Conservation (phyloP, 192 early-diverging fungal genomes). For the Chytriomyces sp. region DNA sequence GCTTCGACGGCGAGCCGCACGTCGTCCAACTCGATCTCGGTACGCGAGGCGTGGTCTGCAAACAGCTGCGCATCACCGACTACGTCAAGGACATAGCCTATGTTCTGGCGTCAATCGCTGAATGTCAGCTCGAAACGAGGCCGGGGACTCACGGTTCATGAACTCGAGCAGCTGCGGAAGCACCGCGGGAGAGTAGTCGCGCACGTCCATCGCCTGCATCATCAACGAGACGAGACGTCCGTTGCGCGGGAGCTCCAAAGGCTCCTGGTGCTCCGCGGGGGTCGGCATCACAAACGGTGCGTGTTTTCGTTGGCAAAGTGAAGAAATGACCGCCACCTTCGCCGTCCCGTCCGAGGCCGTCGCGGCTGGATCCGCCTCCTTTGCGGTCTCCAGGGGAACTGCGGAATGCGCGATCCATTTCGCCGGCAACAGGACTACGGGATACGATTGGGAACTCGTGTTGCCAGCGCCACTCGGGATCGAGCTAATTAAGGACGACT, state of each 20-base stretch:
- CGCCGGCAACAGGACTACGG: background rate
- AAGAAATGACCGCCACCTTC: background rate
- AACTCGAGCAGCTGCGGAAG: conserved; percentile 92
- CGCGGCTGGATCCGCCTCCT: background rate
- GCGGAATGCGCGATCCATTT: background rate
- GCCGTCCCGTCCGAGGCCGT: background rate
- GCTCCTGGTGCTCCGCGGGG: conserved; percentile 44
- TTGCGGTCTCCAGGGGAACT: background rate
- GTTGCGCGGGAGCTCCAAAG: conserved; percentile 47
- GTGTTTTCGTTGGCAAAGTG: background rate
- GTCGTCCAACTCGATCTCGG: conserved; percentile 81
- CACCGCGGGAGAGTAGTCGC: conserved; percentile 89
- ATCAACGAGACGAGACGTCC: conserved; percentile 86
- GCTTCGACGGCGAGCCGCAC: conserved; percentile 91
- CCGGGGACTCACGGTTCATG: conserved; percentile 81
- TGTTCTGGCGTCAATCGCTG: background rate
- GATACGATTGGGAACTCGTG: background rate
- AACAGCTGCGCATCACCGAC: conserved; percentile 89
- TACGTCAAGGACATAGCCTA: conserved; percentile 88
- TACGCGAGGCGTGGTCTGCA: conserved; percentile 84
- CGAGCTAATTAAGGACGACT: background rate
- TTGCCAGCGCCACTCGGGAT: background rate
- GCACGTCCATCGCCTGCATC: conserved; percentile 78
- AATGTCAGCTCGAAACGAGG: background rate
- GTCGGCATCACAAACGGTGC: background rate